phyloP scores from a whole-genome alignment of 2,329 filamentous ascomycete genomes.

The Coleophoma crateriformis region DNA sequence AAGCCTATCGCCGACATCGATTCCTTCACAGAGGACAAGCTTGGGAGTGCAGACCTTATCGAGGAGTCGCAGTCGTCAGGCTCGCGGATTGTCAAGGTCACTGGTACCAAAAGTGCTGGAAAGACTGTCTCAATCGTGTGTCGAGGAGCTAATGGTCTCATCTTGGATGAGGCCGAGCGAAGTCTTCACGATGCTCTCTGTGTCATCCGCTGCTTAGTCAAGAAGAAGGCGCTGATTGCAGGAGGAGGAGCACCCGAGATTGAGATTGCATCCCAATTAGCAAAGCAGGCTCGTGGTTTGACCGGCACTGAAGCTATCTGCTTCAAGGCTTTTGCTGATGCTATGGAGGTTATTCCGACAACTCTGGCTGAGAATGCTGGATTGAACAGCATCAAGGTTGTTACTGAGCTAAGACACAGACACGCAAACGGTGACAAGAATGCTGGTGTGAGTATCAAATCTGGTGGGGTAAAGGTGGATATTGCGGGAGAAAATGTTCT shows the following conservation, averaged over 20 bases:
- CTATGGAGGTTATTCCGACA: slow-evolving; percentile 93
- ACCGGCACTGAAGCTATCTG: slow-evolving; percentile 94
- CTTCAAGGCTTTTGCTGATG: slow-evolving; percentile 98
- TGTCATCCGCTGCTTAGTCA: slow-evolving; percentile 93
- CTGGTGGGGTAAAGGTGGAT: slow-evolving; percentile 92
- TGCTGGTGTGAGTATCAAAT: slow-evolving; percentile 97
- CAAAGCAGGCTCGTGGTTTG: slow-evolving; percentile 74
- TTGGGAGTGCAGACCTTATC: slow-evolving; percentile 86
- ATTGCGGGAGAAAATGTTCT: slow-evolving; percentile 96
- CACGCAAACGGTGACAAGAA: slow-evolving; percentile 95
- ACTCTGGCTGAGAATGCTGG: slow-evolving; percentile 97
- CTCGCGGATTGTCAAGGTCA: slow-evolving; percentile 90
- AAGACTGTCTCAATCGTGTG: slow-evolving; percentile 95
- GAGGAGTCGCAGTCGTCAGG: slow-evolving; percentile 87
- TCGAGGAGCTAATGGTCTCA: slow-evolving; percentile 87
- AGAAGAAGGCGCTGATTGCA: slow-evolving; percentile 99
- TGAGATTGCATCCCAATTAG: slow-evolving; percentile 84
- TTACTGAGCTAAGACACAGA: slow-evolving; percentile 88
- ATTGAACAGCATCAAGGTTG: slow-evolving; percentile 97
- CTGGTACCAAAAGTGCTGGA: slow-evolving; percentile 75
- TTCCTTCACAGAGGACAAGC: slow-evolving; percentile 97
- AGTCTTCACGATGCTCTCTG: slow-evolving; percentile 96
- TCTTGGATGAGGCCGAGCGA: slow-evolving; percentile 95
- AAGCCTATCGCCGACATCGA: slow-evolving; percentile 98
- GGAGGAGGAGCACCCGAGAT: slow-evolving; percentile 96